Evolutionary conservation across 1,139 yeast genomes (phyloP).

Genomic region (Saccharomyces hybrid): DNA sequence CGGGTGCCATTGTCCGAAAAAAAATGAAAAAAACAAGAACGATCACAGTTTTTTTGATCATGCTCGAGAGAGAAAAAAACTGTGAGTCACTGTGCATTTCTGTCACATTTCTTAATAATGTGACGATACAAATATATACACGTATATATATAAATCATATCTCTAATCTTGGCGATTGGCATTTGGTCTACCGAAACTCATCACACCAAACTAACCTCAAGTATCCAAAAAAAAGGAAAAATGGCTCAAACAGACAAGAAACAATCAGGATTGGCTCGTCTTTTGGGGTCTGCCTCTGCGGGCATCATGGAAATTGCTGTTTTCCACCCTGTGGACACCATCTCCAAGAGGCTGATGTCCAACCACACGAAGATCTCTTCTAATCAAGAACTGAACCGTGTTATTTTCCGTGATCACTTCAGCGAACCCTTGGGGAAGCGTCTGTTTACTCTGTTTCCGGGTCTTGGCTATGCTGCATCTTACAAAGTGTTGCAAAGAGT

Average conservation of each 20-base stretch:
- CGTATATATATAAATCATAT: neutral
- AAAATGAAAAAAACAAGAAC: neutral
- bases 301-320: slow-evolving; percentile 95
- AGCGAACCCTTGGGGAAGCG: slow-evolving; percentile 61
- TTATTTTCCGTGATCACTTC: slow-evolving; percentile 81
- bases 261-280: slow-evolving; percentile 85
- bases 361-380: slow-evolving; percentile 70
- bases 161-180: neutral
- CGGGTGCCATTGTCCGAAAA: neutral
- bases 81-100: neutral
- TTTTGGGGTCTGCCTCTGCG: slow-evolving; percentile 94
- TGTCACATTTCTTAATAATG: neutral
- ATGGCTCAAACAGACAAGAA: slow-evolving; percentile 54
- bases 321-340: slow-evolving; percentile 97
- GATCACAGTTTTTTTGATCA: neutral
- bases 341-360: slow-evolving; percentile 95
- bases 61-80: neutral
- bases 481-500: slow-evolving; percentile 95
- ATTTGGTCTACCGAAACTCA: neutral
- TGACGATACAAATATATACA: neutral
- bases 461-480: slow-evolving; percentile 96
- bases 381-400: slow-evolving; percentile 63
- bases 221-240: neutral
- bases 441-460: slow-evolving; percentile 84
- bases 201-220: neutral